A percentile compares a stretch with the other conserved stretches of the same genome.
These are phyloP conservation scores for Stachybotrys chartarum DNA, from an alignment of 2,329 filamentous ascomycete species.

Conservation along the genomic window DNA sequence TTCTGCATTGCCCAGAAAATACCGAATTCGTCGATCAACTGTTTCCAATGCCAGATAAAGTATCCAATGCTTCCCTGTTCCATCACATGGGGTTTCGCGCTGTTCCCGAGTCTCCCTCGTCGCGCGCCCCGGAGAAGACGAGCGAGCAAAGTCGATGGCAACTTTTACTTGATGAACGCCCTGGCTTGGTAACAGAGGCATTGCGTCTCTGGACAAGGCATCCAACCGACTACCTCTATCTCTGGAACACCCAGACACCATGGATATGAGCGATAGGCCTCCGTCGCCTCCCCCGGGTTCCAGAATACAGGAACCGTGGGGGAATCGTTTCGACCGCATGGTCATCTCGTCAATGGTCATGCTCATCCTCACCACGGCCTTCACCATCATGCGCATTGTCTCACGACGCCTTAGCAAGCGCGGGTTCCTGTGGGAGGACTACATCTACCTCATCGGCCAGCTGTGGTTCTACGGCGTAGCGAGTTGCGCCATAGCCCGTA, in stretches of 20 bases:
- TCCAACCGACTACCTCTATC: too few relatives aligned
- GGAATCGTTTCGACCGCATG: neutral
- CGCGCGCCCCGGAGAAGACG: too few relatives aligned
- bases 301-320: neutral
- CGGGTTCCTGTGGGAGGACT: slow-evolving; percentile 2
- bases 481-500: neutral
- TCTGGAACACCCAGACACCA: neutral
- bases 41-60: too few relatives aligned
- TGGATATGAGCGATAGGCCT: neutral
- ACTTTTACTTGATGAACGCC: too few relatives aligned
- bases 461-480: neutral
- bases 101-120: too few relatives aligned
- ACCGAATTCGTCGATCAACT: too few relatives aligned
- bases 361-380: slow-evolving; percentile 2
- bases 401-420: slow-evolving; percentile 4
- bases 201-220: too few relatives aligned
- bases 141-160: too few relatives aligned
- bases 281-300: neutral
- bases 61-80: too few relatives aligned
- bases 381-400: slow-evolving; percentile 3
- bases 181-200: too few relatives aligned
- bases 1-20: too few relatives aligned
- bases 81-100: too few relatives aligned
- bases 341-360: neutral
- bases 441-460: slow-evolving; percentile 5